Percentiles rank a stretch among this genome's conserved stretches.
phyloP scores from a whole-genome alignment of 805 yeast species.

The Metschnikowia aberdeeniae region DNA sequence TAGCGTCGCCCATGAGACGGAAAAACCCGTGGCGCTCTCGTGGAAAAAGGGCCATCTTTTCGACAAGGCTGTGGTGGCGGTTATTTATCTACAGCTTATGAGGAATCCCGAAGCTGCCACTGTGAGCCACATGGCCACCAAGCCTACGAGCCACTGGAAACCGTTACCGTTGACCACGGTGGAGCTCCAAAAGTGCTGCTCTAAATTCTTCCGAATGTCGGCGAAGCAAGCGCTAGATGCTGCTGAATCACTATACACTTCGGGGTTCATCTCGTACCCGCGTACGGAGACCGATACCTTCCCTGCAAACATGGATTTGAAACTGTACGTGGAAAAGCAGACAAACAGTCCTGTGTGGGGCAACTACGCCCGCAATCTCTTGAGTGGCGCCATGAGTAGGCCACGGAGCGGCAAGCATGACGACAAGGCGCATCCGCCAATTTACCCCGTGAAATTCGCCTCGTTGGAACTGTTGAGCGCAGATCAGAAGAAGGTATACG shows the following conservation, averaged over 20 bases:
- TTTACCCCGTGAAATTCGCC: constrained; percentile 72
- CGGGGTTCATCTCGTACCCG: constrained; percentile 89
- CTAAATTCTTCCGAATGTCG: constrained; percentile 65
- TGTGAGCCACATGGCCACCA: constrained; percentile 47
- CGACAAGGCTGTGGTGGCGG: constrained; percentile 62
- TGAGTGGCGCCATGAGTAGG: constrained; percentile 33
- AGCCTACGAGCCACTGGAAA: constrained; percentile 69
- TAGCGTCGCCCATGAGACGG: constrained; percentile 39
- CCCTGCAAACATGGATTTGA: constrained; percentile 72
- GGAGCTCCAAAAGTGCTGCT: constrained; percentile 82
- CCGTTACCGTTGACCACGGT: constrained; percentile 95
- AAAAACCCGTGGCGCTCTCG: constrained; percentile 40
- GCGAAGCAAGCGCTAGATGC: constrained; percentile 71
- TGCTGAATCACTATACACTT: constrained; percentile 83
- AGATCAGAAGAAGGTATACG: constrained; percentile 72
- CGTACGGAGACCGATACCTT: constrained; percentile 94
- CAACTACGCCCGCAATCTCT: constrained; percentile 47
- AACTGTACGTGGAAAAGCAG: constrained; percentile 59
- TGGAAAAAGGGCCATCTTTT: constrained; percentile 75
- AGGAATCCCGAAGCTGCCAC: constrained; percentile 47
- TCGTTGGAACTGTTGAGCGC: constrained; percentile 26
- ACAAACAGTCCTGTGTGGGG: constrained; percentile 63
- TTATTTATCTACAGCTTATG: constrained; percentile 63
- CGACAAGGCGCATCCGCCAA: constrained; percentile 98
- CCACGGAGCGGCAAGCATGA: constrained; percentile 83